Evolutionary conservation across 1,284 basidiomycete genomes (phyloP).

Genomic region (Coriolopsis trogii): DNA sequence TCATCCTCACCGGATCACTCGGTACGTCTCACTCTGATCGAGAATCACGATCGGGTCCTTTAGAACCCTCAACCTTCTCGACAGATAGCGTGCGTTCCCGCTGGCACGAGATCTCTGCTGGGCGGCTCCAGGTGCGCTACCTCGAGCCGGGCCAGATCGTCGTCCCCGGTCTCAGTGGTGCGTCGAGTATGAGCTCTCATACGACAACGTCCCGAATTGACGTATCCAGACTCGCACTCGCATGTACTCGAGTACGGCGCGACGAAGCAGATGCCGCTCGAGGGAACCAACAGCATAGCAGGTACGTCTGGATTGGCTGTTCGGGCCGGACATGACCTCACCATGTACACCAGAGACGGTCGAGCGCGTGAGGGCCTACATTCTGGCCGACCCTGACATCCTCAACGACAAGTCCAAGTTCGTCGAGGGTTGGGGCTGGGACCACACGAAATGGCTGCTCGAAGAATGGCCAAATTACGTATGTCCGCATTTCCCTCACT

Average conservation of each 20-base stretch:
- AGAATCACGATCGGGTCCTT: neutral
- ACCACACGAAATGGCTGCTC: conserved; percentile 80
- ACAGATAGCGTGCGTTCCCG: conserved; percentile 16
- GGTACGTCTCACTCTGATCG: conserved; percentile 42
- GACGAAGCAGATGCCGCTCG: conserved; percentile 63
- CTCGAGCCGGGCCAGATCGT: conserved; percentile 57
- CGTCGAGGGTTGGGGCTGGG: conserved; percentile 89
- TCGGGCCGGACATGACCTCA: neutral
- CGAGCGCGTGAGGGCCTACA: conserved; percentile 63
- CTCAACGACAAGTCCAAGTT: conserved; percentile 59
- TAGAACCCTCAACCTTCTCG: neutral
- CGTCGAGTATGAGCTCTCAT: conserved; percentile 5
- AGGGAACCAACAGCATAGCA: conserved; percentile 60
- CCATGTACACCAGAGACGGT: conserved; percentile 58
- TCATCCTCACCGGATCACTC: conserved; percentile 57
- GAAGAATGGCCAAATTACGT: conserved; percentile 79
- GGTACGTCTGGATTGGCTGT: conserved; percentile 39
- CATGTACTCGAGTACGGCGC: conserved; percentile 81
- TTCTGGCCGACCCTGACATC: conserved; percentile 59
- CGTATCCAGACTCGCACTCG: conserved; percentile 74
- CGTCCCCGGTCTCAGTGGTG: conserved; percentile 71
- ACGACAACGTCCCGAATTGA: neutral
- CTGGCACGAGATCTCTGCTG: conserved; percentile 13
- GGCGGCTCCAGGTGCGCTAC: conserved; percentile 44
- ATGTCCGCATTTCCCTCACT: conserved; percentile 25